Evolutionary conservation across 345 rosid genomes (phyloP).

Genomic region (Salix purpurea): DNA sequence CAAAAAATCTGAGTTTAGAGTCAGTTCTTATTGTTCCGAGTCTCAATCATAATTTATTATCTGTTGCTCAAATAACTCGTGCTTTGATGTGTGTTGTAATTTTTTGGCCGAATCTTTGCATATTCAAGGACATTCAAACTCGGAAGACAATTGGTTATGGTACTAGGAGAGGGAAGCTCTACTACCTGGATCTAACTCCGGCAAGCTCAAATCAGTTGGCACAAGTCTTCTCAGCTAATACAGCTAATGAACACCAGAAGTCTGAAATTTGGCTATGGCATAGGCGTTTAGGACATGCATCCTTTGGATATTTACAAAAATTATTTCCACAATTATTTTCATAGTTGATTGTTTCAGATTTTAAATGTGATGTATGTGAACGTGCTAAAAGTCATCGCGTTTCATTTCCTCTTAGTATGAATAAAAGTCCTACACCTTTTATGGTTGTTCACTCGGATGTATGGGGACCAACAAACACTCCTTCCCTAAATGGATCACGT

Average conservation of each 20-base stretch:
- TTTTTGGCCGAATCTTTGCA: background rate
- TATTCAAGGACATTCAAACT: background rate
- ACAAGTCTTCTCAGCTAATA: no score
- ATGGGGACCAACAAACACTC: background rate
- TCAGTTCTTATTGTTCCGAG: background rate
- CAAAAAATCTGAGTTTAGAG: background rate
- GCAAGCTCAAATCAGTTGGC: no score
- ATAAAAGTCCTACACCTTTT: background rate
- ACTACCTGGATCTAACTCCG: no score
- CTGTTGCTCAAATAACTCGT: background rate
- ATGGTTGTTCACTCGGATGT: background rate
- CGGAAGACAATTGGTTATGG: background rate
- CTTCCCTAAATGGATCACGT: background rate
- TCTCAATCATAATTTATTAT: background rate
- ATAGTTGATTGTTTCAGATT: background rate
- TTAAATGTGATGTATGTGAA: background rate
- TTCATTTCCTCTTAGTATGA: background rate
- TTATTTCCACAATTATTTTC: background rate
- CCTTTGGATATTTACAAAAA: background rate
- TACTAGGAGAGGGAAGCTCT: background rate
- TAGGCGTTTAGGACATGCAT: background rate
- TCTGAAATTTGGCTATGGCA: background rate
- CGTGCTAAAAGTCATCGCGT: background rate
- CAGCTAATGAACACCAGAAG: rapidly evolving
- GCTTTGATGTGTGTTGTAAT: background rate